Evolutionary conservation across 106 monocot species (phyloP), one percentile per base, ranked within the genome.

Genomic region (Dactylorhiza incarnata): DNA sequence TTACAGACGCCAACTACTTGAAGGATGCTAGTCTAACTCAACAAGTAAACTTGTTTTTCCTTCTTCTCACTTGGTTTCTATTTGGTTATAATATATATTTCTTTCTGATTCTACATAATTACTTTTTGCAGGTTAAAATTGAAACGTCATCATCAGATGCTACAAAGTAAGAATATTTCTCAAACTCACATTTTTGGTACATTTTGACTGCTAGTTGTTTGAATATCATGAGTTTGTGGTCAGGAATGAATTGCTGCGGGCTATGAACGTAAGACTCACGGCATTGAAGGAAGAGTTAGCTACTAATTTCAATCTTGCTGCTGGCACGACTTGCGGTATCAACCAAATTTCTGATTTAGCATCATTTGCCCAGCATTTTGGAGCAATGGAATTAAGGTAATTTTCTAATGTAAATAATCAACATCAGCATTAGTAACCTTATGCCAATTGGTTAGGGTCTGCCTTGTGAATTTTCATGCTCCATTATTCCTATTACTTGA

Each of bases 231-330:
- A 44, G 1, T 11, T 72, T 20, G 49, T 24, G 37, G 44, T 37
- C 45, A 99, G 94, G 83, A 94, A 89, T 81, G 89, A 91, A 66
- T 83, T 99, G 75, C 78, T 99, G 13, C 76, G 82, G 74, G 91
- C 97, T 48, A 48, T 99, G 74, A 89, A 99, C 49, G 61, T 86
- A 53, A 89, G 97, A 71, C 80, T 99, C 10, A 23, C 47, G 1
- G 85, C 77, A 56, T 70, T 99, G 78, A 85, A 86, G 74, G 87
- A 94, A 79, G 97, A 99, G 73, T 66, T 87, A 44, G 74, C 58
- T 48, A 68, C 76, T 46, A 67, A 75, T 48, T 90, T 99, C 72
- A 82, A 61, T 22, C 53, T 52, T 85, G 86, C 89, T 80, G 65
- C 82, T 16, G 86, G 94, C 51, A 75, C 71, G 49, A 76, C 84